A percentile compares a stretch with the other conserved stretches of the same genome.
Evolutionary conservation across 2,329 filamentous ascomycete genomes (phyloP).

Genomic region (Lasiodiplodia sp.): DNA sequence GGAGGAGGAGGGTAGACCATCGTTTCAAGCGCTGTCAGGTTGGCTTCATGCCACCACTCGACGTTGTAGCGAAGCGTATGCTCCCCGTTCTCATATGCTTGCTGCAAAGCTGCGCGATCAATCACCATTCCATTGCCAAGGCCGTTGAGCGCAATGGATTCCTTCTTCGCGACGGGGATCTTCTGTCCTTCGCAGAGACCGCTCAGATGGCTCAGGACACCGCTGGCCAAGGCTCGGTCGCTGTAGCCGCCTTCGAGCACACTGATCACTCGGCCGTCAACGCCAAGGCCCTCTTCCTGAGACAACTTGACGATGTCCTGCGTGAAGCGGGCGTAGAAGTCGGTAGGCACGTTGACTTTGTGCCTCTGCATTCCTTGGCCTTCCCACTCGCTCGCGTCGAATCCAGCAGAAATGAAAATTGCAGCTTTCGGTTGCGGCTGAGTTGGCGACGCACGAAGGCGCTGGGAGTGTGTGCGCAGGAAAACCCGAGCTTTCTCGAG

Average conservation of each 20-base stretch:
- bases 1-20: conserved; percentile 42
- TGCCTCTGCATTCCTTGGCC: conserved; percentile 93
- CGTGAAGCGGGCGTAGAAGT: conserved; percentile 93
- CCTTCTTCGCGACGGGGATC: conserved; percentile 6
- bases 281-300: conserved; percentile 76
- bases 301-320: conserved; percentile 84
- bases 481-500: conserved; percentile 83
- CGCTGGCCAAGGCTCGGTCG: conserved; percentile 86
- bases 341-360: conserved; percentile 92
- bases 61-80: conserved; percentile 46
- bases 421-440: conserved; percentile 77
- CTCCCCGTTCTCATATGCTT: conserved; percentile 37
- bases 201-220: conserved; percentile 87
- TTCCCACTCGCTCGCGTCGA: conserved; percentile 97
- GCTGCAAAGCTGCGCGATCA: conserved; percentile 6
- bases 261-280: conserved; percentile 87
- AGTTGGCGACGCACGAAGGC: conserved; percentile 63
- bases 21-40: conserved; percentile 44
- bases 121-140: conserved; percentile 66
- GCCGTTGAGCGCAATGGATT: conserved; percentile 43
- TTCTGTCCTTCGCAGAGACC: conserved; percentile 71
- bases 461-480: conserved; percentile 74
- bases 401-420: conserved; percentile 94
- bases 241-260: conserved; percentile 97
- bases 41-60: conserved; percentile 53